These are phyloP conservation scores for Sphagnurus paluster DNA, from an alignment of 1,284 basidiomycete genomes.

Conservation along the genomic window DNA sequence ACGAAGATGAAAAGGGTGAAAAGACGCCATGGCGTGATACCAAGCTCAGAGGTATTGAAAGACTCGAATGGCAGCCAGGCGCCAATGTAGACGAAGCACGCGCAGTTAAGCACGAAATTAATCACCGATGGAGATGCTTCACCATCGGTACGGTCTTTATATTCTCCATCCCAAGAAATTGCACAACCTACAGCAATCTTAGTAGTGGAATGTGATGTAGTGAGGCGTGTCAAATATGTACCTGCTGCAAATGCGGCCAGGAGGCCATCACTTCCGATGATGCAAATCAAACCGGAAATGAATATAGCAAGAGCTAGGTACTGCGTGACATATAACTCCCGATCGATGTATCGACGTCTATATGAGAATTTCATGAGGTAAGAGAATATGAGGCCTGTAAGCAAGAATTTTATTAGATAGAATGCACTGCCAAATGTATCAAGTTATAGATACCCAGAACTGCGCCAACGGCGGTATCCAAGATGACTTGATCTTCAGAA, in stretches of 20 bases:
- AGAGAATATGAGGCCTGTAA: conserved; percentile 66
- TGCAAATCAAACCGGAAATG: conserved; percentile 75
- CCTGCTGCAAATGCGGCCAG: conserved; percentile 93
- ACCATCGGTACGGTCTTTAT: conserved; percentile 82
- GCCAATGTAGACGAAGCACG: conserved; percentile 88
- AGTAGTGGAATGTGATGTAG: background rate
- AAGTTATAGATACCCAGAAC: conserved; percentile 54
- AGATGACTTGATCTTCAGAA: conserved; percentile 75
- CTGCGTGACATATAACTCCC: conserved; percentile 90
- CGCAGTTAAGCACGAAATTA: conserved; percentile 83
- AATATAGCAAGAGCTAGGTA: conserved; percentile 86
- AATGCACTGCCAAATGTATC: background rate
- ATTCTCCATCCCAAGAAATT: conserved; percentile 94
- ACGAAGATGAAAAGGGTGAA: conserved; percentile 67
- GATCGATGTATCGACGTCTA: conserved; percentile 76
- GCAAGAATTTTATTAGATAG: background rate
- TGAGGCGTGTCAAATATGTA: conserved; percentile 23
- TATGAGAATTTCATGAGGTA: conserved; percentile 84
- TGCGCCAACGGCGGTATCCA: conserved; percentile 79
- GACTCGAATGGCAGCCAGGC: conserved; percentile 82
- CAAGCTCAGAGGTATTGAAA: conserved; percentile 63
- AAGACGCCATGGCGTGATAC: conserved; percentile 77
- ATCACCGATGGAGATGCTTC: conserved; percentile 89
- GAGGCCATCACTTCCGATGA: conserved; percentile 84
- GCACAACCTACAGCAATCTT: conserved; percentile 72